Base-by-base conservation (phyloP, 257 asterid species). In the Vinca minor region DNA sequence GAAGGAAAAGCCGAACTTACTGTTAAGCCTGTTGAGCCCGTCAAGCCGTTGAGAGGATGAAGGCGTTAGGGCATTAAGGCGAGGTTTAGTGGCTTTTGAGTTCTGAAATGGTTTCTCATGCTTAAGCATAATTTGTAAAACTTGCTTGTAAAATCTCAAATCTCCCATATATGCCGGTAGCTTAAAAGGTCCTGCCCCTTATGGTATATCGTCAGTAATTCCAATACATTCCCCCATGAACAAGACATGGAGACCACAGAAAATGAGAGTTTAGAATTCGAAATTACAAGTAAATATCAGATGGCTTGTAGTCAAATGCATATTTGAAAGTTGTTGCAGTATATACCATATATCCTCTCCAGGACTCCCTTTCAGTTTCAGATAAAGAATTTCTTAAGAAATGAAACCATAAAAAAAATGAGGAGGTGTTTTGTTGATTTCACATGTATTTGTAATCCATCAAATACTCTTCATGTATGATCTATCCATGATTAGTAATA, bases 271-370 rank as follows among this genome's bases (percentile, higher is more conserved):
- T 20, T 38, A 17, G 11, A 53, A 36, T 59, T 65, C 21, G 46
- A 34, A 47, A 15, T 6, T 88, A 92, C 98, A 96, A 89, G 87
- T 92, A 92, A 77, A 92, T 36, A 59, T 92, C 98, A 59, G 95
- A 76, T 58, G 93, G 89, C 72, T 89, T 92, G 81, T 89, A 89
- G 82, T 92, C 98, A 71, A 92, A 89, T 57, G 95, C 96, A 76
- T 89, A 92, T 80, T 92, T 89, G 77, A 92, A 92, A 73, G 98
- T 89, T 48, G 95, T 89, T 53, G 98, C 97, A 28, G 94, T 78
- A 78, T 87, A 92, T 78, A 92, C 90, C 98, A 92, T 92, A 79
- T 92, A 92, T 63, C 98, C 98, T 74, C 98, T 92, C 97, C 79
- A 92, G 69, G 75, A 92, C 98, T 45, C 98, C 98, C 98, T 92